Base-by-base conservation (phyloP, 2,329 filamentous ascomycete species). In the Diaporthe amygdali region DNA sequence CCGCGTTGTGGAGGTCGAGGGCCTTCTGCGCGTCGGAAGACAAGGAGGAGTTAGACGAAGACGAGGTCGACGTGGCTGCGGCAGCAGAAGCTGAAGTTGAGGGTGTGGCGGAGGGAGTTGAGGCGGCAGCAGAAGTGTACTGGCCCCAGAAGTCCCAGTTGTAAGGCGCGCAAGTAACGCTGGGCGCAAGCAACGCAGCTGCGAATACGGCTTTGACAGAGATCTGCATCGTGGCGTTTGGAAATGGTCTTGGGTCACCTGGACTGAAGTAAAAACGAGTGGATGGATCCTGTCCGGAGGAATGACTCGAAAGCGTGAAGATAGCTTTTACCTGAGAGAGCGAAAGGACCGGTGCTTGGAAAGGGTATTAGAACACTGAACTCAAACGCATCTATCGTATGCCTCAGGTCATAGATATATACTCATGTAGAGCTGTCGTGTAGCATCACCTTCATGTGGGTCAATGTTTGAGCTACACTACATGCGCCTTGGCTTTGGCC, bases 11-110 rank as follows among this genome's bases (percentile, higher is more conserved):
- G 5, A 41, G 39, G 25, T 63, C 56, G 12, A 63, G 56, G 1
- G 56, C 56, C 56, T 63, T 63, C 27, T 63, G 56, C 3, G 56
- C 56, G 30, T 63, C 56, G 44, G 56, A 34, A n/a, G 56, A 63
- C 17, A 63, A 41, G 22, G 56, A 34, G 10, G 56, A 61, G 39
- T 41, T 61, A 17, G 39, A 46, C n/a, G 55, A 20, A 8, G 55
- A 61, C 10, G 56, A 30, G 14, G 37, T 41, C 7, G 54, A 27
- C 6, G 55, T 30, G 8, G 54, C n/a, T 14, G 55, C 9, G 25
- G 22, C 55, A 1, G 22, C 25, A 37, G 55, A n/a, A 32, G 56
- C 25, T 7, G 56, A 15, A 5, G 56, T 6, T 15, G 56, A 32
- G 5, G 56, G 9, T 5, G 39, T 46, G 17, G 25, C 56, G 39